Evolutionary conservation across 345 rosid species (phyloP).

Genomic region (Streptanthus diversifolius): DNA sequence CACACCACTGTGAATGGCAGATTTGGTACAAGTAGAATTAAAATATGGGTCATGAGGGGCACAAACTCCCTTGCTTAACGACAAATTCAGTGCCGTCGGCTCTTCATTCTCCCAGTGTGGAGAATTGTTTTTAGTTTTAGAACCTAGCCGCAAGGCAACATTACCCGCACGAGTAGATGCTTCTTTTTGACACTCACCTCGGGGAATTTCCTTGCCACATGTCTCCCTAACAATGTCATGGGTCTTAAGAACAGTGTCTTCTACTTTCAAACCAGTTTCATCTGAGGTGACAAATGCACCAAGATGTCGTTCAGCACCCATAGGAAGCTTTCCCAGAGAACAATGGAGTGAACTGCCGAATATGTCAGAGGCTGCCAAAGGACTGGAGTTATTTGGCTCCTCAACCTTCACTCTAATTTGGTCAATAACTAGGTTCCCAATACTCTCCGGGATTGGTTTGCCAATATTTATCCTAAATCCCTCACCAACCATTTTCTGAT

Average conservation of each 20-base stretch:
- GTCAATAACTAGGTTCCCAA: background rate
- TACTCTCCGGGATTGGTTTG: background rate
- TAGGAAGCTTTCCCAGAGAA: constrained; percentile 17
- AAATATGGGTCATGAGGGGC: constrained; percentile 20
- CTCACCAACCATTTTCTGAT: background rate
- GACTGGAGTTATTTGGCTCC: constrained; percentile 30
- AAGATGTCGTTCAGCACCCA: background rate
- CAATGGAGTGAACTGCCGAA: background rate
- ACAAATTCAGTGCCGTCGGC: constrained; percentile 46
- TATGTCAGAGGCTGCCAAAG: constrained; percentile 27
- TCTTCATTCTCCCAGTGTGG: constrained; percentile 29
- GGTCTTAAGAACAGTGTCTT: constrained; percentile 22
- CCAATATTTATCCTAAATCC: background rate
- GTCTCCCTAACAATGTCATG: constrained; percentile 22
- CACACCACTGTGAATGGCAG: constrained; percentile 24
- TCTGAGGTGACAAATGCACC: constrained; percentile 11
- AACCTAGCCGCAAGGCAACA: constrained; percentile 38
- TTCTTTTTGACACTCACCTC: constrained; percentile 28
- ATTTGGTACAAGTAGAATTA: constrained; percentile 17
- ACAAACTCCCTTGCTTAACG: constrained; percentile 46
- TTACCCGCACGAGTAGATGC: constrained; percentile 28
- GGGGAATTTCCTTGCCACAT: constrained; percentile 21
- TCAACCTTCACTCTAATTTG: constrained; percentile 35
- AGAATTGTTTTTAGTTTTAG: constrained; percentile 26
- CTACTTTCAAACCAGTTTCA: constrained; percentile 36